A percentile compares a stretch with the other conserved stretches of the same genome.
Evolutionary conservation across 129 eudicot genomes (phyloP).

Genomic region (Centaurea solstitialis): DNA sequence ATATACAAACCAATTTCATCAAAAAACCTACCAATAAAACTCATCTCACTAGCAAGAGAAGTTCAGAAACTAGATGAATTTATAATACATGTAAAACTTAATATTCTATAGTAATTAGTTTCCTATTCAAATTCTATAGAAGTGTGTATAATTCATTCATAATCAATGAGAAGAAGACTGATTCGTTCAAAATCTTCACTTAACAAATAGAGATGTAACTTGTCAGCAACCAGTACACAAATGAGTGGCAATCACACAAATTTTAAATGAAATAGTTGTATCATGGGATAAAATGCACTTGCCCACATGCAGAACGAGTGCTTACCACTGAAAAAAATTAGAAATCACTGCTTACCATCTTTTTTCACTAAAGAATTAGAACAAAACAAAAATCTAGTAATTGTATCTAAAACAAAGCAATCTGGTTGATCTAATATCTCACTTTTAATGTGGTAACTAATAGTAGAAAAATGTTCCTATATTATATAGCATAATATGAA

Average conservation of each 20-base stretch:
- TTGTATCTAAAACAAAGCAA: conserved; percentile 3
- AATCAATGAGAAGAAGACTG: no score
- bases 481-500: background rate
- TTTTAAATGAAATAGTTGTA: background rate
- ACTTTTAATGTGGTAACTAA: background rate
- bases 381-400: background rate
- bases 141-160: no score
- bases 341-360: background rate
- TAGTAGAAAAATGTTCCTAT: background rate
- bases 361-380: background rate
- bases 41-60: no score
- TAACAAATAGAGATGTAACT: background rate
- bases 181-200: no score
- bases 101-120: no score
- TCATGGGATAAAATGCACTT: background rate
- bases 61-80: no score
- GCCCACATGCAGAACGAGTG: background rate
- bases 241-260: background rate
- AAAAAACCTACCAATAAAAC: no score
- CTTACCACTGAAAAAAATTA: background rate
- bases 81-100: no score
- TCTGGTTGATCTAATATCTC: background rate
- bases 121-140: no score
- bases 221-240: conserved; percentile 9
- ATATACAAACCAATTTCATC: no score